Evolutionary conservation across 257 asterid genomes (phyloP).

Genomic region (Verbascum thapsus): DNA sequence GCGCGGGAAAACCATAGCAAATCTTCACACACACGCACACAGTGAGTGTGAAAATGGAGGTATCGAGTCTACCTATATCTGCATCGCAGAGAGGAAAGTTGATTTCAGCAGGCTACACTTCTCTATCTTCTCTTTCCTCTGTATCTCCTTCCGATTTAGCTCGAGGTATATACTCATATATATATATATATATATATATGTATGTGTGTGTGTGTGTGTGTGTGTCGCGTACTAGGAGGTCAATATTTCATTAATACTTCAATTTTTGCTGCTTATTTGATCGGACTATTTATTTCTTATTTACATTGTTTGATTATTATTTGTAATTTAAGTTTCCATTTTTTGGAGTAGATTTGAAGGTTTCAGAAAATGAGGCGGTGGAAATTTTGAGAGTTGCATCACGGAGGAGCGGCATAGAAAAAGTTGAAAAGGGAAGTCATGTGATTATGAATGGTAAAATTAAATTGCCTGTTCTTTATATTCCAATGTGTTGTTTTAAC

Average conservation of each 20-base stretch:
- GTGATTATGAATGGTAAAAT: constrained; percentile 63
- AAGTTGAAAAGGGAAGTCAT: constrained; percentile 42
- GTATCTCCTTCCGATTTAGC: constrained; percentile 51
- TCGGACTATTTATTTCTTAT: too few species aligned
- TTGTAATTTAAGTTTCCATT: too few species aligned
- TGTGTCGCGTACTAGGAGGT: too few species aligned
- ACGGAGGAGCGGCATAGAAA: constrained; percentile 52
- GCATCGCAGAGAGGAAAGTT: constrained; percentile 76
- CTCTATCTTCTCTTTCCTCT: constrained; percentile 63
- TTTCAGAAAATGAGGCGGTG: constrained; percentile 67
- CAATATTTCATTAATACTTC: too few species aligned
- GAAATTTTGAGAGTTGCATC: constrained; percentile 61
- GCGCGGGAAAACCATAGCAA: constrained; percentile 35
- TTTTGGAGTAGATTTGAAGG: constrained; percentile 53
- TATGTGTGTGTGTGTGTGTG: not conserved
- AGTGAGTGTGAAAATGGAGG: constrained; percentile 53
- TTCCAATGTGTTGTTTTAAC: not conserved
- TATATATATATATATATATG: not conserved
- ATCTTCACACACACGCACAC: constrained; percentile 16
- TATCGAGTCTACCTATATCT: constrained; percentile 68
- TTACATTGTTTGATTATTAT: not conserved
- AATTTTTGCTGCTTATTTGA: not conserved
- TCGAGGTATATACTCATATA: constrained; percentile 62
- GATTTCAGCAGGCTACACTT: constrained; percentile 72
- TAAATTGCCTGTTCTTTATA: not conserved